Conservation (phyloP, 2,329 filamentous ascomycete species). For the Penicillium frequentans region DNA sequence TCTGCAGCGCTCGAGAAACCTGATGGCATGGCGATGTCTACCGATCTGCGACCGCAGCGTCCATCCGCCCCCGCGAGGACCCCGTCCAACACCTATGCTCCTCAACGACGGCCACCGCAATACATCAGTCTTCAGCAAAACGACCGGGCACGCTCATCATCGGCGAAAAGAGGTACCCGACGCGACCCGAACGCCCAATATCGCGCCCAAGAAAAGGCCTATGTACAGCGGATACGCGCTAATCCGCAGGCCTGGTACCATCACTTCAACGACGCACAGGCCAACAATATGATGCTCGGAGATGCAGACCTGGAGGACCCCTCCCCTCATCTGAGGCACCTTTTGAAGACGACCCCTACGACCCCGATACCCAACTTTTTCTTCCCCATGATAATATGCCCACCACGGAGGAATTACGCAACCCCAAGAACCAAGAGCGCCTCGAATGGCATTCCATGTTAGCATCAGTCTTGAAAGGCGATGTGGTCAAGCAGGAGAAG, state of each 20-base stretch:
- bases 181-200: constrained; percentile 71
- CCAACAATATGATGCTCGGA: constrained; percentile 65
- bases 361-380: constrained; percentile 90
- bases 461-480: constrained; percentile 89
- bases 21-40: constrained; percentile 29
- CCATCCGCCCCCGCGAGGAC: constrained; percentile 70
- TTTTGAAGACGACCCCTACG: constrained; percentile 79
- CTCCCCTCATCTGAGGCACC: constrained; percentile 79
- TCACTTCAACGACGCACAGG: constrained; percentile 60
- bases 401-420: constrained; percentile 83
- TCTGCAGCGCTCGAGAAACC: constrained; percentile 44
- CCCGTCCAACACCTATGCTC: constrained; percentile 78
- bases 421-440: constrained; percentile 82
- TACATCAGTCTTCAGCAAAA: constrained; percentile 46
- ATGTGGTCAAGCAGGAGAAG: constrained; percentile 97
- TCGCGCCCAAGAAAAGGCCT: constrained; percentile 87
- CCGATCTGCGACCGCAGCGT: constrained; percentile 58
- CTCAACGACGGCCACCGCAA: constrained; percentile 55
- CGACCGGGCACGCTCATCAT: constrained; percentile 57
- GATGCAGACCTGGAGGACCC: constrained; percentile 90
- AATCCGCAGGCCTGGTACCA: constrained; percentile 74
- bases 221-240: constrained; percentile 86
- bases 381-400: constrained; percentile 87
- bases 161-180: constrained; percentile 54
- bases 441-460: constrained; percentile 99